These are phyloP conservation scores for Nicotiana tabacum DNA, from an alignment of 257 asterid genomes.

Conservation along the genomic window DNA sequence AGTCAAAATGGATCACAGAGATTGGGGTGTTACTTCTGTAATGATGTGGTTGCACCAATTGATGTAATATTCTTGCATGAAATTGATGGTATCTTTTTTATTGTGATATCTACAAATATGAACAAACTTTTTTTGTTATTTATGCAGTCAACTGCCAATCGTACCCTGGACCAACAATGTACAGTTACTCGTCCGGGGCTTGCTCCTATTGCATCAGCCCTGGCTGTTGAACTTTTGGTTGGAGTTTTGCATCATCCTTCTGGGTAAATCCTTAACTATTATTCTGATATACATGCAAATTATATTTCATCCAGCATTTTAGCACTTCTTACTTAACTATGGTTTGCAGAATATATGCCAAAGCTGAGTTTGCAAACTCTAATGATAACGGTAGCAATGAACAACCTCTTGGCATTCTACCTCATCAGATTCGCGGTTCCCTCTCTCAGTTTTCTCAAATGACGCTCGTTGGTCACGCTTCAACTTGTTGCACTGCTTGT, in stretches of 20 bases:
- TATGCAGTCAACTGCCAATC: slow-evolving; percentile 82
- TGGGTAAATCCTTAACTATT: slow-evolving; percentile 40
- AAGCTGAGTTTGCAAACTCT: slow-evolving; percentile 73
- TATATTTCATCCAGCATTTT: background rate
- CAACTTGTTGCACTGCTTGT: slow-evolving; percentile 89
- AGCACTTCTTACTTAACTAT: background rate
- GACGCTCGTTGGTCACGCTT: slow-evolving; percentile 86
- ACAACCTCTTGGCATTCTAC: slow-evolving; percentile 88
- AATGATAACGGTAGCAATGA: slow-evolving; percentile 32
- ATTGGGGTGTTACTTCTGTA: slow-evolving; percentile 97
- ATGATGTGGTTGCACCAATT: slow-evolving; percentile 89
- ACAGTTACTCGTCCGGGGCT: slow-evolving; percentile 99
- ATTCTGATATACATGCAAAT: background rate
- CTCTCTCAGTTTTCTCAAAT: slow-evolving; percentile 90
- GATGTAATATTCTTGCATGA: slow-evolving; percentile 45
- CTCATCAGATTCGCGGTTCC: slow-evolving; percentile 93
- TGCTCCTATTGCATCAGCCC: slow-evolving; percentile 96
- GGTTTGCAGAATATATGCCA: slow-evolving; percentile 55
- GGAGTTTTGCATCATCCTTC: slow-evolving; percentile 88
- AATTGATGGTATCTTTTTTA: background rate
- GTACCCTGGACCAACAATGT: slow-evolving; percentile 96
- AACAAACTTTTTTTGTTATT: background rate
- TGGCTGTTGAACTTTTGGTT: slow-evolving; percentile 86
- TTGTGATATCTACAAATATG: background rate
- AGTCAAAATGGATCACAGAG: slow-evolving; percentile 34